A percentile compares a stretch with the other conserved stretches of the same genome.
Evolutionary conservation across 331 rosid genomes (phyloP).

Genomic region (Pyrus hybrid): DNA sequence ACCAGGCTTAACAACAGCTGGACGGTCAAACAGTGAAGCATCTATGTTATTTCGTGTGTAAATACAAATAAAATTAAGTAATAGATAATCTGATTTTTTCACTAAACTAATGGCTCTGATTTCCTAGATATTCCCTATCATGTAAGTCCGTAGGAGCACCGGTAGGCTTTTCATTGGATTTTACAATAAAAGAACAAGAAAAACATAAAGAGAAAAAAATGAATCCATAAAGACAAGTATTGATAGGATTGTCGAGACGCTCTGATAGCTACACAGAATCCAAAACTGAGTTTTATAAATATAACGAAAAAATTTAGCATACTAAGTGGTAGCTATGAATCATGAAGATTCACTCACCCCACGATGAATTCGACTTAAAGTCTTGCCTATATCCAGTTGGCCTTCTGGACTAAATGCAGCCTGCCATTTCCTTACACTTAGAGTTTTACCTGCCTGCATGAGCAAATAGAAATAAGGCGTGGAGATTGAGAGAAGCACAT

Average conservation of each 20-base stretch:
- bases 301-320: neutral
- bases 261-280: neutral
- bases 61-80: neutral
- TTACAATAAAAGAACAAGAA: neutral
- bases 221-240: neutral
- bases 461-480: constrained; percentile 12
- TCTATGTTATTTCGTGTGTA: neutral
- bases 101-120: neutral
- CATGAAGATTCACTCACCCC: constrained; percentile 57
- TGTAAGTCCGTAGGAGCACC: neutral
- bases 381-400: constrained; percentile 73
- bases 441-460: constrained; percentile 84
- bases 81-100: neutral
- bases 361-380: constrained; percentile 68
- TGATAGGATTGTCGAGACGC: constrained; percentile 7
- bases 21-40: neutral
- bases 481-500: constrained; percentile 1
- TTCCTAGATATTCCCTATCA: neutral
- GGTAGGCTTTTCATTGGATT: neutral
- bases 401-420: constrained; percentile 83
- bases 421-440: constrained; percentile 90
- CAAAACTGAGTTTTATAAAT: constrained; percentile 5
- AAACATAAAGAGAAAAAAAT: neutral
- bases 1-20: neutral
- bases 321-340: neutral